Conservation (phyloP, 169 alveolate species). For the Plasmodium inui region DNA sequence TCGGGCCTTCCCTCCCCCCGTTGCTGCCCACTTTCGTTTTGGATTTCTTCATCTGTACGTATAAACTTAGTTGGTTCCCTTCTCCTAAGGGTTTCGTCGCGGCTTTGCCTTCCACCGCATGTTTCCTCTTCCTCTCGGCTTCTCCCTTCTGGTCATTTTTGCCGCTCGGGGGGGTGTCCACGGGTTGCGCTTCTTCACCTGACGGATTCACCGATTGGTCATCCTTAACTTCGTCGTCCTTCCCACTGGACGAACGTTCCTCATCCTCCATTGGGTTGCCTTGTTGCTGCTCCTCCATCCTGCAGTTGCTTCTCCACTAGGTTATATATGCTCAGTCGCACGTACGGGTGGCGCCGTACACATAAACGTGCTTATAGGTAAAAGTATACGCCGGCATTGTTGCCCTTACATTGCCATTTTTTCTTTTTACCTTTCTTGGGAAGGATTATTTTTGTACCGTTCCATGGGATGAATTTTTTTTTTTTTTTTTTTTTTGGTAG, state of each 20-base stretch:
- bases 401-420: not conserved
- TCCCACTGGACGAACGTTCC: not conserved
- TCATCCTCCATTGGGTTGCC: not conserved
- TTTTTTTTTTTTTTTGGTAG: not conserved
- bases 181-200: not conserved
- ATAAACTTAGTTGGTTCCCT: slow-evolving; percentile 22
- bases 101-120: slow-evolving; percentile 30
- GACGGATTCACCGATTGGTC: not conserved
- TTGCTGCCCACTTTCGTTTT: not conserved
- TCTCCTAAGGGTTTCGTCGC: slow-evolving; percentile 10
- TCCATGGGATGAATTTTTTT: not conserved
- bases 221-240: not conserved
- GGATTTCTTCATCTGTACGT: slow-evolving; percentile 11
- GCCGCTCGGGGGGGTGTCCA: not conserved
- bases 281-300: not conserved
- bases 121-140: slow-evolving; percentile 21
- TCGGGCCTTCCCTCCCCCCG: not conserved
- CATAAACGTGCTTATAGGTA: not conserved
- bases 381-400: not conserved
- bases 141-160: not conserved
- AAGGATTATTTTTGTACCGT: not conserved
- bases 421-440: not conserved
- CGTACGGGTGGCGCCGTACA: not conserved
- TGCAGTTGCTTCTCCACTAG: not conserved
- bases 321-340: not conserved